Conservation (phyloP, 1,284 basidiomycete genomes). For the Ceratobasidium sp. region DNA sequence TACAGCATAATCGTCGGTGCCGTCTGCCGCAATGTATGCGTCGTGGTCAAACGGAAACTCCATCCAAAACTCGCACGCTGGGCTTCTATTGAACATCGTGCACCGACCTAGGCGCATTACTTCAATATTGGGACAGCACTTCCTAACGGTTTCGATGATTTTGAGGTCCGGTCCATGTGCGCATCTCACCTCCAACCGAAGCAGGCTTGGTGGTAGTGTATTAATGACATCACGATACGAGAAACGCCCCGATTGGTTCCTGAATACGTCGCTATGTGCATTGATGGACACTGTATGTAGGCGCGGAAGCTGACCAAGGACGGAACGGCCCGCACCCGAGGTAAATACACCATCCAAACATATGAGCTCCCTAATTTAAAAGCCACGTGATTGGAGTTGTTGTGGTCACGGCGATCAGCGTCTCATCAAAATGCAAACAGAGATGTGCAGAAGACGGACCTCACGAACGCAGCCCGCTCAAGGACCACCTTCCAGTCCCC, state of each 20-base stretch:
- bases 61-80: constrained; percentile 25
- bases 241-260: not conserved
- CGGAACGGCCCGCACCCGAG: not conserved
- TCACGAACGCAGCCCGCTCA: no score
- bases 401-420: no score
- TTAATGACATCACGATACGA: not conserved
- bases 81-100: constrained; percentile 30
- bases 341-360: constrained; percentile 17
- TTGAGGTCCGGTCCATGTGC: constrained; percentile 28
- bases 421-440: no score
- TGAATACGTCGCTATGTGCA: not conserved
- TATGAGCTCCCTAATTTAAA: constrained; percentile 17
- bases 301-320: not conserved
- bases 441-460: no score
- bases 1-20: constrained; percentile 25
- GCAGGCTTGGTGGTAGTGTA: constrained; percentile 6
- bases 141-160: constrained; percentile 13
- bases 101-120: constrained; percentile 22
- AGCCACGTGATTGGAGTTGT: no score
- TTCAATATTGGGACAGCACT: constrained; percentile 22
- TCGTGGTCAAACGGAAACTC: constrained; percentile 30
- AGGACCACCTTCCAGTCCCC: constrained; percentile 12
- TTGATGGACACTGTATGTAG: constrained; percentile 3
- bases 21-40: constrained; percentile 13
- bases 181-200: constrained; percentile 6